These are phyloP conservation scores for Apocynum venetum DNA, from an alignment of 257 asterid species.

Conservation along the genomic window DNA sequence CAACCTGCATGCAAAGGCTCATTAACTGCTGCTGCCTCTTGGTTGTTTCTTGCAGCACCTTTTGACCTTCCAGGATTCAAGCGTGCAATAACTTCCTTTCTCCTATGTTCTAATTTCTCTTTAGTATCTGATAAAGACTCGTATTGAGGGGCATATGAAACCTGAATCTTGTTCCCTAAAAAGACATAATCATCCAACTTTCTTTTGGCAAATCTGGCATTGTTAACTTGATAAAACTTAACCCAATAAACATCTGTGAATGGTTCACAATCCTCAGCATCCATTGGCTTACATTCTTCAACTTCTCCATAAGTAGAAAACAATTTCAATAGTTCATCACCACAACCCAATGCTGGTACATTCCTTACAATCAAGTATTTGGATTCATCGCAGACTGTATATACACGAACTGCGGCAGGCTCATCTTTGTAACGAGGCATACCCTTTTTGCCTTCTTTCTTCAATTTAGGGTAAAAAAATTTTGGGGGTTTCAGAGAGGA, in stretches of 20 bases:
- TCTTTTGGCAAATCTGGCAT: constrained; percentile 91
- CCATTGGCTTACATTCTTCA: constrained; percentile 91
- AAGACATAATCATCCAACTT: constrained; percentile 70
- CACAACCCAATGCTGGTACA: constrained; percentile 85
- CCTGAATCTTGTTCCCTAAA: constrained; percentile 65
- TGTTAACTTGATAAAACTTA: constrained; percentile 60
- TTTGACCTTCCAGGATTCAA: constrained; percentile 51
- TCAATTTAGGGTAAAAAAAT: neutral
- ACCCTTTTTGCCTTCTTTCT: neutral
- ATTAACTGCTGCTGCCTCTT: neutral
- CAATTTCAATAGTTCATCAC: constrained; percentile 55
- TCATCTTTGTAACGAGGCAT: constrained; percentile 72
- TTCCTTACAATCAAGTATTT: constrained; percentile 82
- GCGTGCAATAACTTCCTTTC: constrained; percentile 69
- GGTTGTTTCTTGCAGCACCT: constrained; percentile 29
- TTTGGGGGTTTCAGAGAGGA: neutral
- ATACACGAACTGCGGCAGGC: constrained; percentile 66
- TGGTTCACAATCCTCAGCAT: constrained; percentile 76
- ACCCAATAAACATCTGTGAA: constrained; percentile 86
- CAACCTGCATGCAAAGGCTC: constrained; percentile 2
- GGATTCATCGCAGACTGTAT: constrained; percentile 92
- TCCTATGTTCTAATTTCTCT: constrained; percentile 82
- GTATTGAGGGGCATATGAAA: constrained; percentile 68
- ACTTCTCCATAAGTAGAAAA: constrained; percentile 66
- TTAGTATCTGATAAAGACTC: constrained; percentile 63